A percentile compares a stretch with the other conserved stretches of the same genome.
Evolutionary conservation across 192 early-diverging fungal species (phyloP).

Genomic region (Pilobolus umbonatus): DNA sequence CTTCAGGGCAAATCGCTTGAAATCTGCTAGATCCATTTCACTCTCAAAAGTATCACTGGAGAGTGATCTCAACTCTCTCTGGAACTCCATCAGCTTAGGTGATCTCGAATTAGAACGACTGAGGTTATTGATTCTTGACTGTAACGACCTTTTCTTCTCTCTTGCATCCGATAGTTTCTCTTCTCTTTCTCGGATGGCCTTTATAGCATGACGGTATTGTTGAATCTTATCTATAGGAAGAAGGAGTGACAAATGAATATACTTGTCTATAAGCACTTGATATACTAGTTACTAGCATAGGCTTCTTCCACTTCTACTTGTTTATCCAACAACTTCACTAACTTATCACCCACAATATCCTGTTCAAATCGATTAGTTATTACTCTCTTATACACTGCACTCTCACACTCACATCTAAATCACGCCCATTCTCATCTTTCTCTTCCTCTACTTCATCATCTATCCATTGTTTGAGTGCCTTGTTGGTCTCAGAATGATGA

Average conservation of each 20-base stretch:
- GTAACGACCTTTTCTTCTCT: constrained; percentile 30
- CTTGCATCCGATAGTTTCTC: constrained; percentile 23
- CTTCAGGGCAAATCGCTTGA: constrained; percentile 34
- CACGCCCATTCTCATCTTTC: constrained; percentile 6
- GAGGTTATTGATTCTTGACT: constrained; percentile 26
- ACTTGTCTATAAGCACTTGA: no score
- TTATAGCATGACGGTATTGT: constrained; percentile 33
- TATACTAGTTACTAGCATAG: constrained; percentile 25
- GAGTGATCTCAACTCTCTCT: constrained; percentile 27
- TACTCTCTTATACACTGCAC: no score
- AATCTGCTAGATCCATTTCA: constrained; percentile 35
- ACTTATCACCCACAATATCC: constrained; percentile 31
- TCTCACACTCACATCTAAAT: no score
- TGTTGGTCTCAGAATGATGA: constrained; percentile 28
- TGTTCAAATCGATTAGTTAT: no score
- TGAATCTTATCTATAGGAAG: constrained; percentile 21
- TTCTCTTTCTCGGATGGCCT: constrained; percentile 31
- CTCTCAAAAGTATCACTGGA: constrained; percentile 27
- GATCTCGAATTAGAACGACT: constrained; percentile 20
- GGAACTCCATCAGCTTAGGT: constrained; percentile 28
- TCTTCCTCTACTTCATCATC: constrained; percentile 27
- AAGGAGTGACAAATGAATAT: background rate
- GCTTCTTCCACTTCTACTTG: constrained; percentile 28
- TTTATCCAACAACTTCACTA: constrained; percentile 26
- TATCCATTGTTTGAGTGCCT: constrained; percentile 24